Conservation (phyloP, 805 yeast genomes). For the Zygoascus ofunaensis region DNA sequence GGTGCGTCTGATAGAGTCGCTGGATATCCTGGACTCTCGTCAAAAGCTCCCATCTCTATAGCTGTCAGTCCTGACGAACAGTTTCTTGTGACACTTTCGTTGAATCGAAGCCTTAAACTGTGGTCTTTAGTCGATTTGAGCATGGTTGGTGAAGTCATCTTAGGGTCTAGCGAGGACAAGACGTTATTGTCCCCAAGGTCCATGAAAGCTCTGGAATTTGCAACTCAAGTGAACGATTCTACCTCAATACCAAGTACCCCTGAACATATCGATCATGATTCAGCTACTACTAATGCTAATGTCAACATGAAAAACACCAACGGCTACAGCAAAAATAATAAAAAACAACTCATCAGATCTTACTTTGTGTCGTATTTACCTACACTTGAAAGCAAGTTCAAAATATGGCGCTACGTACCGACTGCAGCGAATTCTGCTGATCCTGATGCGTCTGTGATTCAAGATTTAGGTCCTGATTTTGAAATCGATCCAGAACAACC, state of each 20-base stretch:
- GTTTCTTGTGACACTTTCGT: constrained; percentile 41
- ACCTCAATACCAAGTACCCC: constrained; percentile 1
- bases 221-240: neutral
- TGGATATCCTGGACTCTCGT: constrained; percentile 35
- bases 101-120: constrained; percentile 44
- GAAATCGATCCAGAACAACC: constrained; percentile 28
- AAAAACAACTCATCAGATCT: too few species aligned
- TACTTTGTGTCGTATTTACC: constrained; percentile 35
- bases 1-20: constrained; percentile 29
- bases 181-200: neutral
- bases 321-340: constrained; percentile 6
- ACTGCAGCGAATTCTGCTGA: constrained; percentile 7
- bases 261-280: neutral
- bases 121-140: constrained; percentile 44
- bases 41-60: constrained; percentile 31
- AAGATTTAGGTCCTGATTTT: constrained; percentile 23
- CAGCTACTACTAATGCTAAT: constrained; percentile 2
- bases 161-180: neutral
- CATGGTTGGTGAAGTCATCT: constrained; percentile 16
- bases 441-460: constrained; percentile 11
- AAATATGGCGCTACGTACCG: constrained; percentile 8
- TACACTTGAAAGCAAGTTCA: constrained; percentile 10
- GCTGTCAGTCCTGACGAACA: constrained; percentile 22
- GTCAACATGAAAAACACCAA: neutral
- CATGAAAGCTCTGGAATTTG: neutral